These are phyloP conservation scores for Chrysanthemum makinoi DNA, from an alignment of 129 eudicot genomes.

Conservation along the genomic window DNA sequence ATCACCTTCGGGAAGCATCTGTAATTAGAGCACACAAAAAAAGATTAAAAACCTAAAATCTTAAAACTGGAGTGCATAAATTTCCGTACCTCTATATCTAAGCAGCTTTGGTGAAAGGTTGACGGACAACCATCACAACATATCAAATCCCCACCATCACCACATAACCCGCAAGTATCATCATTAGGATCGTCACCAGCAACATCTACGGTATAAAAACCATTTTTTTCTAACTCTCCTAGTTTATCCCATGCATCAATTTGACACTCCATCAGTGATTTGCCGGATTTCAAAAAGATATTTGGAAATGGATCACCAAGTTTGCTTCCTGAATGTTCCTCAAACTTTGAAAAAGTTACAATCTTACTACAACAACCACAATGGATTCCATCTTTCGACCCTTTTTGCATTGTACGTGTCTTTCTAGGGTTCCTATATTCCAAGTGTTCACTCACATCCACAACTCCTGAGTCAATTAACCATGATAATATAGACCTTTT, in stretches of 20 bases:
- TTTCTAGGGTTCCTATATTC: slow-evolving; percentile 65
- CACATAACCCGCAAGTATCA: slow-evolving; percentile 85
- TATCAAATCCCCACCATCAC: slow-evolving; percentile 91
- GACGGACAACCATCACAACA: slow-evolving; percentile 99
- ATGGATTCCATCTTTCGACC: slow-evolving; percentile 82
- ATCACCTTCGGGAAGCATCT: slow-evolving; percentile 81
- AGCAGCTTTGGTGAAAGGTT: slow-evolving; percentile 87
- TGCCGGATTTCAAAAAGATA: slow-evolving; percentile 63
- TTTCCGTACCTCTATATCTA: slow-evolving; percentile 58
- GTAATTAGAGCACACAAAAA: slow-evolving; percentile 26
- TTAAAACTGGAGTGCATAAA: neutral
- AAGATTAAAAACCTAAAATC: neutral
- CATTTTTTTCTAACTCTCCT: slow-evolving; percentile 50
- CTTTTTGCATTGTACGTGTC: slow-evolving; percentile 65
- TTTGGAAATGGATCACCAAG: slow-evolving; percentile 58
- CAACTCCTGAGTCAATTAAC: slow-evolving; percentile 75
- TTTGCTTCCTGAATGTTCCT: slow-evolving; percentile 83
- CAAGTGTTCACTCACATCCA: slow-evolving; percentile 55
- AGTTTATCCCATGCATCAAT: slow-evolving; percentile 81
- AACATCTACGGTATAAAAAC: slow-evolving; percentile 54
- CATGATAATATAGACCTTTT: slow-evolving; percentile 72
- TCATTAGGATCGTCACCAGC: slow-evolving; percentile 88
- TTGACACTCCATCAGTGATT: slow-evolving; percentile 68
- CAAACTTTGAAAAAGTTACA: slow-evolving; percentile 63
- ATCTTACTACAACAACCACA: slow-evolving; percentile 87